These are phyloP conservation scores for Centrapalus pauciflorus DNA, from an alignment of 129 eudicot genomes.

Conservation along the genomic window DNA sequence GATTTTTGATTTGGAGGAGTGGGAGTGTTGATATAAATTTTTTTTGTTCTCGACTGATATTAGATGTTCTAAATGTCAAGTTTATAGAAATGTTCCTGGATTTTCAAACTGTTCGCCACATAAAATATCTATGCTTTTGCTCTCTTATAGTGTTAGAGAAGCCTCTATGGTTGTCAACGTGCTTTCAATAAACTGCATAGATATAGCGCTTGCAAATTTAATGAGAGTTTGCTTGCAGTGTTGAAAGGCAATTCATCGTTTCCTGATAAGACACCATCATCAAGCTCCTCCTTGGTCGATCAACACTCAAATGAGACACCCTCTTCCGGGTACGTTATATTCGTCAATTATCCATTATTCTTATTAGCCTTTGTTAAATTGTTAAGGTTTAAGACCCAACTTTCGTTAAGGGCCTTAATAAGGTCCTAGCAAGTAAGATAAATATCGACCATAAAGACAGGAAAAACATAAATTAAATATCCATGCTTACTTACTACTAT, in stretches of 20 bases:
- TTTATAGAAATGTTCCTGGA: background rate
- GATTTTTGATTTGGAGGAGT: no score
- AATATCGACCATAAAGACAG: no score
- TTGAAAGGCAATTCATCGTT: constrained; percentile 69
- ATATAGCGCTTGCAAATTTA: background rate
- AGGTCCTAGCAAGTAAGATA: no score
- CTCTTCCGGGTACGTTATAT: constrained; percentile 54
- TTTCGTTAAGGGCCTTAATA: no score
- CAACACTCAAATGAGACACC: constrained; percentile 71
- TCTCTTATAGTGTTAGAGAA: no score
- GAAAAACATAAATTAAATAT: no score
- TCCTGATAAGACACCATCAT: constrained; percentile 64
- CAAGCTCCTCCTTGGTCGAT: constrained; percentile 45
- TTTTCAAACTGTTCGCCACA: background rate
- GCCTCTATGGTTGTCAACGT: no score
- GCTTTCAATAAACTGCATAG: constrained; percentile 1
- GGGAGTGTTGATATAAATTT: background rate
- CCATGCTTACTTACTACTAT: no score
- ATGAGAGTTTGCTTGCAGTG: constrained; percentile 45
- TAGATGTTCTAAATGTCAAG: background rate
- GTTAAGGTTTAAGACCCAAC: background rate
- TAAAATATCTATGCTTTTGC: background rate
- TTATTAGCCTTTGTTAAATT: background rate
- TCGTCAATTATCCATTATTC: background rate
- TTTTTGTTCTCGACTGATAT: background rate